Base-by-base conservation (phyloP, 2,329 filamentous ascomycete genomes). In the Fusarium sp. region DNA sequence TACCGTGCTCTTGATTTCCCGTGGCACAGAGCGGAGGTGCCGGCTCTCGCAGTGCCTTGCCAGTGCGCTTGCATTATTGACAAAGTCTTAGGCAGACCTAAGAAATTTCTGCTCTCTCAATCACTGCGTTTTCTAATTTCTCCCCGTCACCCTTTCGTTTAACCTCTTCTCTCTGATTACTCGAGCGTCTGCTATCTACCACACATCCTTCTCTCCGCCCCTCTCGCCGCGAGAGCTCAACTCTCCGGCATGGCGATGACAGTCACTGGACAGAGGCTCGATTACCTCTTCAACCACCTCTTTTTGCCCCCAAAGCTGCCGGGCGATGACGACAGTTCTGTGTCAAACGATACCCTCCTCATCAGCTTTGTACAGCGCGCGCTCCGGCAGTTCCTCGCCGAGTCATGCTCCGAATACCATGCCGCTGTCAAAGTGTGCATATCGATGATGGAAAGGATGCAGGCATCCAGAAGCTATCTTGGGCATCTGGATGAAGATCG, bases 221-320 rank as follows among this genome's bases (percentile, higher is more conserved):
- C n/a, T n/a, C 15, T 40, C 36, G 50, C 50, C 27, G 16, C 50
- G 34, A 52, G 39, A 36, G 7, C 34, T 3, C 36, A n/a, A 11
- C 10, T 39, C 12, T 13, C 7, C 7, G 7, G 15, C 15, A 39
- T 39, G 11, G 7, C 12, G 36, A 13, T 13, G 15, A 15, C 10
- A 7, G 10, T 40, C n/a, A 28, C 41, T 13, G 34, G 18, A 16
- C 27, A 46, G 41, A 23, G 16, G 3, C 12, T 69, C 4, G 34
- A 65, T 9, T 73, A 62, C 16, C 40, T 72, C 23, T 71, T 65
- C 8, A 60, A 69, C 44, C 78, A 81, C 39, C 48, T 80, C 5
- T 81, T 81, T 30, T 61, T 81, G 3, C 78, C 79, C 0, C 70
- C 77, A 0, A 71, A 76, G 6, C 63, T 78, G 0, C 79, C 79